phyloP scores from a whole-genome alignment of 768 basidiomycete species.

The Pseudohyphozyma bogoriensis region DNA sequence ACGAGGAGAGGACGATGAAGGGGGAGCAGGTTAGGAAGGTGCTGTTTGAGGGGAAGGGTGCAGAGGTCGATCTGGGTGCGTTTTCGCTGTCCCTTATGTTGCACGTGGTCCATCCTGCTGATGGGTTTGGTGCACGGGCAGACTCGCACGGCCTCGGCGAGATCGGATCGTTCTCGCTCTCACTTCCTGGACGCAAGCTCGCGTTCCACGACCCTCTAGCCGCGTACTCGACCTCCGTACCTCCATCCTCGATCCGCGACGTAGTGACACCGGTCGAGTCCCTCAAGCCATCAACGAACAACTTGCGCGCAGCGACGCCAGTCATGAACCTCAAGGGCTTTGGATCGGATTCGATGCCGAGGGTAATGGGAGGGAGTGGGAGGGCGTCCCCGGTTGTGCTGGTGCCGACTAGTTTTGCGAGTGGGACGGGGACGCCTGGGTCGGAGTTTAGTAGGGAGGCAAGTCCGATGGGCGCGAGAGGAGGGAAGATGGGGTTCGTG shows the following conservation, averaged over 20 bases:
- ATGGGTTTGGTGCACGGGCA: background rate
- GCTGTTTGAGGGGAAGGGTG: conserved; percentile 21
- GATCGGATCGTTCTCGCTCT: conserved; percentile 18
- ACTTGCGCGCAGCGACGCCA: background rate
- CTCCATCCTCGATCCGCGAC: conserved; percentile 22
- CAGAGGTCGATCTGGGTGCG: background rate
- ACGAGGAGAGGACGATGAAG: conserved; percentile 10
- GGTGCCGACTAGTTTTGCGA: conserved; percentile 17
- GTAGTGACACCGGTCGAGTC: background rate
- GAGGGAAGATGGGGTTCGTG: conserved; percentile 13
- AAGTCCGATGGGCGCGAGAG: background rate
- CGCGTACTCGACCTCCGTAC: conserved; percentile 12
- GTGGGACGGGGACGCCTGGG: background rate
- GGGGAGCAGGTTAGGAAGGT: conserved; percentile 16
- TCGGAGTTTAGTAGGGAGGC: background rate
- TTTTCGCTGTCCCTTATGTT: background rate
- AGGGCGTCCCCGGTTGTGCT: conserved; percentile 23
- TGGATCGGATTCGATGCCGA: conserved; percentile 21
- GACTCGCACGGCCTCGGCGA: background rate
- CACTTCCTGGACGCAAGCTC: conserved; percentile 7
- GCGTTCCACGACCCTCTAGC: conserved; percentile 1
- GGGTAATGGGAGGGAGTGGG: background rate
- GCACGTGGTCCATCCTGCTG: background rate
- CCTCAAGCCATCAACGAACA: background rate
- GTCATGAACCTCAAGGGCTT: conserved; percentile 10